A percentile compares a stretch with the other conserved stretches of the same genome.
Evolutionary conservation across 1,284 basidiomycete species (phyloP).

Genomic region (Boletus putidus): DNA sequence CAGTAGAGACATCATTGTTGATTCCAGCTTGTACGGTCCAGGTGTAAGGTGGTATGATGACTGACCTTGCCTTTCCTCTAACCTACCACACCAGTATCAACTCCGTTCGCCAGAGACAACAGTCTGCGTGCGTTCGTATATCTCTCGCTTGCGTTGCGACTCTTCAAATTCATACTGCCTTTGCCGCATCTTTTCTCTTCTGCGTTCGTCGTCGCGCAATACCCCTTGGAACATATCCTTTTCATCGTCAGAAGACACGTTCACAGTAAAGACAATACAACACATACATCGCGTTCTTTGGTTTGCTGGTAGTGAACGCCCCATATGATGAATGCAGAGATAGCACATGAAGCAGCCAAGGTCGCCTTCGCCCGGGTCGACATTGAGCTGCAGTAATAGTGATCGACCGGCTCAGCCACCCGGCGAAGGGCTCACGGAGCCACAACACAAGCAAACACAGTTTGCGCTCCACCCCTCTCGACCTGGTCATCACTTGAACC

Average conservation of each 20-base stretch:
- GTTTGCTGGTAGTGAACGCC: slow-evolving; percentile 90
- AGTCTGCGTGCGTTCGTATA: slow-evolving; percentile 67
- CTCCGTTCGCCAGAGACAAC: slow-evolving; percentile 39
- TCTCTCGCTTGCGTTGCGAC: slow-evolving; percentile 61
- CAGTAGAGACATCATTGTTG: no score
- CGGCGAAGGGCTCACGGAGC: neutral
- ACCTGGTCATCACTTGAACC: slow-evolving; percentile 7
- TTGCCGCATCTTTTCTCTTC: slow-evolving; percentile 68
- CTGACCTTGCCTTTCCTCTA: slow-evolving; percentile 4
- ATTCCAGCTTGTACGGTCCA: neutral
- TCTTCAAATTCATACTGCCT: slow-evolving; percentile 66
- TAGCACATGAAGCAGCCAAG: slow-evolving; percentile 64
- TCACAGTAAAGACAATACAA: neutral
- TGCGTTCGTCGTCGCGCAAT: slow-evolving; percentile 80
- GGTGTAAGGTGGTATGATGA: neutral
- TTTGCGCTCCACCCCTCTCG: slow-evolving; percentile 9
- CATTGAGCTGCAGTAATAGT: slow-evolving; percentile 45
- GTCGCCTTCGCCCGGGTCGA: slow-evolving; percentile 79
- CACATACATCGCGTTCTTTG: slow-evolving; percentile 75
- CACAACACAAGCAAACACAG: slow-evolving; percentile 37
- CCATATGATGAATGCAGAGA: slow-evolving; percentile 78
- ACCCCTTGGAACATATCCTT: slow-evolving; percentile 92
- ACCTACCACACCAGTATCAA: slow-evolving; percentile 2
- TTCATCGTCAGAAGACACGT: slow-evolving; percentile 36
- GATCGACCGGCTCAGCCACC: slow-evolving; percentile 29